Evolutionary conservation across 2,329 filamentous ascomycete genomes (phyloP), one percentile per base, ranked within the genome.

Genomic region (Venturia asperata): DNA sequence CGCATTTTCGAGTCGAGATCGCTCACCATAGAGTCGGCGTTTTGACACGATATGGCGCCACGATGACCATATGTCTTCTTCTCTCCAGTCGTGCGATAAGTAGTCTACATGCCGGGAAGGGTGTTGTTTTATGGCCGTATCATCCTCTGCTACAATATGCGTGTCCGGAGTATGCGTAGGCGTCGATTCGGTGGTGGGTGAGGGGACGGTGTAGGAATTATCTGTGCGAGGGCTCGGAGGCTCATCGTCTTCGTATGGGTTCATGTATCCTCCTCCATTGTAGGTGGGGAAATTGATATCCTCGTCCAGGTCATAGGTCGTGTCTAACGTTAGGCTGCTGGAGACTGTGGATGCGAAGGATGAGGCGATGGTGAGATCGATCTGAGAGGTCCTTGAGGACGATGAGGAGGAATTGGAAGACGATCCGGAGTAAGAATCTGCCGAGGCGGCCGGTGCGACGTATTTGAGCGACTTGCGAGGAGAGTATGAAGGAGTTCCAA

Each of bases 31-130:
- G 64, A 90, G 84, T 67, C 86, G 86, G 70, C 88, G 83, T 71
- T 91, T 89, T 37, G 89, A 87, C 19, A 92, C 87, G 70, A 97
- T 91, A 74, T 96, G 94, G 73, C 92, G 87, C 94, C 94, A 97
- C 1, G 93, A 97, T 6, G 90, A 88, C 92, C 92, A 97, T 34
- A 97, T 95, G 76, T 99, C 93, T 75, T 97, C 92, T 76, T 97
- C 92, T 68, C 85, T 86, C 91, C 93, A 96, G 67, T 93, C 86
- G 73, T 97, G 90, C 21, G 92, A 96, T 60, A 97, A 83, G 73
- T 96, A 96, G 77, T 96, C 92, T n/a, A 96, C 92, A 77, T 96
- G 91, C 69, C 91, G 83, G 58, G 92, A 92, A 1, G 91, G 91
- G 71, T 89, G 85, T 42, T 81, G 82, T 68, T 86, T 84, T 45